Conservation (phyloP, 1,284 basidiomycete species). For the Sporisorium exsertum region DNA sequence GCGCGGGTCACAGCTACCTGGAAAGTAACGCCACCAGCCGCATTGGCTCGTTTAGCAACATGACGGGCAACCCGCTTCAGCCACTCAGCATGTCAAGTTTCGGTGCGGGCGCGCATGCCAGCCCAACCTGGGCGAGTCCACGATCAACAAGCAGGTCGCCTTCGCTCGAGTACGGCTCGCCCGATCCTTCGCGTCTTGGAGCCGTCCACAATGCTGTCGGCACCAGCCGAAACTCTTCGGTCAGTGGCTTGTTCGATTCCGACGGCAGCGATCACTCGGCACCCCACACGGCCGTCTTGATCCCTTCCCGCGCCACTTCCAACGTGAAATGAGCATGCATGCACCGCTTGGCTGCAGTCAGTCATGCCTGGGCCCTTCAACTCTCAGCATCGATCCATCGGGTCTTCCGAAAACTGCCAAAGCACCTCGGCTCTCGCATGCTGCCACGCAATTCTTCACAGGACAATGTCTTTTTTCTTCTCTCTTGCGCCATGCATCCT, state of each 20-base stretch:
- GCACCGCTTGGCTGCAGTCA: conserved; percentile 2
- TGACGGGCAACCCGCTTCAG: conserved; percentile 39
- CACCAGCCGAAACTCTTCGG: conserved; percentile 27
- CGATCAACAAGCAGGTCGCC: conserved; percentile 18
- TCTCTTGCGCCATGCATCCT: background rate
- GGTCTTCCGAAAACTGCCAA: background rate
- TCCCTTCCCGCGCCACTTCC: conserved; percentile 26
- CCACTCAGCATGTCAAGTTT: conserved; percentile 21
- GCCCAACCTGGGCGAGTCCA: conserved; percentile 40
- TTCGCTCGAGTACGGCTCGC: conserved; percentile 25
- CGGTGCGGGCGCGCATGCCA: conserved; percentile 2
- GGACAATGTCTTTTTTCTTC: background rate
- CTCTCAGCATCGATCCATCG: background rate
- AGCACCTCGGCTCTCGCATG: background rate
- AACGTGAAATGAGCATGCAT: conserved; percentile 1
- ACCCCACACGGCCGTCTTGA: conserved; percentile 19
- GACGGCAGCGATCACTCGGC: conserved; percentile 41
- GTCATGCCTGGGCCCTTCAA: background rate
- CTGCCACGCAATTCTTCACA: background rate
- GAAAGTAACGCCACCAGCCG: conserved; percentile 46
- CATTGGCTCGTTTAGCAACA: conserved; percentile 43
- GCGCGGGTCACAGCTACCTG: conserved; percentile 30
- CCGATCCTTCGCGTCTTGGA: conserved; percentile 15
- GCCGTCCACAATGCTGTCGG: conserved; percentile 4
- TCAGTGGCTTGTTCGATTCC: conserved; percentile 33